These are phyloP conservation scores for Streptanthus diversifolius DNA, from an alignment of 345 rosid genomes.

Conservation along the genomic window DNA sequence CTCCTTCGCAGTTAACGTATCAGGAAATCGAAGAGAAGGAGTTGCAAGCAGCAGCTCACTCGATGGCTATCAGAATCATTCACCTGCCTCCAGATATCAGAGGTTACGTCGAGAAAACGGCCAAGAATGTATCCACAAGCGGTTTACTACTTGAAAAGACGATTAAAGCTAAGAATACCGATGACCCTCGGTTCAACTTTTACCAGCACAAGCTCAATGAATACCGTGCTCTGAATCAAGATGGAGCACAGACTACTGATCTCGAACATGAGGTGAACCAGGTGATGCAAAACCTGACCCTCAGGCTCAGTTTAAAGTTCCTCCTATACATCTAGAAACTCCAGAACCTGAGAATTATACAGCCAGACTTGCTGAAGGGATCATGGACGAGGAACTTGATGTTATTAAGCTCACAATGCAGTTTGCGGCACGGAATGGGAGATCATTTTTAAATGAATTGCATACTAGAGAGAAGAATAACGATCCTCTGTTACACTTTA, in stretches of 20 bases:
- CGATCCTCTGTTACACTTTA: conserved; percentile 72
- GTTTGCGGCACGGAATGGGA: conserved; percentile 83
- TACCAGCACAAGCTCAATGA: conserved; percentile 72
- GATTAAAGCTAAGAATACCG: conserved; percentile 58
- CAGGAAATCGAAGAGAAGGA: conserved; percentile 39
- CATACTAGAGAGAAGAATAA: conserved; percentile 59
- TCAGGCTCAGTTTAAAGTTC: conserved; percentile 59
- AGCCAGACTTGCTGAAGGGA: conserved; percentile 71
- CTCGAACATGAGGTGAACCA: conserved; percentile 28
- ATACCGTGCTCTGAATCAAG: conserved; percentile 53
- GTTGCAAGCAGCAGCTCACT: conserved; percentile 48
- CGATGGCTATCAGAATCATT: conserved; percentile 74
- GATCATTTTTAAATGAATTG: conserved; percentile 61
- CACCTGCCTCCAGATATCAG: conserved; percentile 85
- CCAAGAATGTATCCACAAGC: conserved; percentile 64
- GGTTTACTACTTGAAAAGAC: conserved; percentile 78
- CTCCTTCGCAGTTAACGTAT: conserved; percentile 58
- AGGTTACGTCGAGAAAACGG: conserved; percentile 74
- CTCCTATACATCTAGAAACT: conserved; percentile 54
- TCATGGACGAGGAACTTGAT: conserved; percentile 76
- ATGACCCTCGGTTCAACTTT: conserved; percentile 49
- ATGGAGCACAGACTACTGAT: conserved; percentile 39
- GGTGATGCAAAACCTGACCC: conserved; percentile 49
- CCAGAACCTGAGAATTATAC: conserved; percentile 82
- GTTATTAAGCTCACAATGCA: conserved; percentile 80